phyloP scores from a whole-genome alignment of 1,139 yeast genomes.

The Saccharomyces hybrid region DNA sequence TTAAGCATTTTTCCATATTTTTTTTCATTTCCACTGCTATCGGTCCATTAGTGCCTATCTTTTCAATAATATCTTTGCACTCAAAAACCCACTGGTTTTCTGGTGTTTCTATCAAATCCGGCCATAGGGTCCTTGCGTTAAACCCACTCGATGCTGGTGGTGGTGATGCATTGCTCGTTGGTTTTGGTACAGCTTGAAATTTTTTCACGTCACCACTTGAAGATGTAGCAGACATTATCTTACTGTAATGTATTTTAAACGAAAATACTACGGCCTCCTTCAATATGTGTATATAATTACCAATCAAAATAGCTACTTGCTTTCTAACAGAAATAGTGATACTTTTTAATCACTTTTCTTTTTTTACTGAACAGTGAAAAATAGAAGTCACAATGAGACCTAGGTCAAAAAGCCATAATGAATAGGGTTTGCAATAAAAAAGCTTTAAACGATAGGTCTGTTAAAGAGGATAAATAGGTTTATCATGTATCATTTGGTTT shows the following conservation, averaged over 20 bases:
- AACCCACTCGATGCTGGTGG: slow-evolving; percentile 9
- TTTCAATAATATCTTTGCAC: slow-evolving; percentile 26
- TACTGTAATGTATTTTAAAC: neutral
- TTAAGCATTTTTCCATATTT: slow-evolving; percentile 29
- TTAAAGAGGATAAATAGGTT: neutral
- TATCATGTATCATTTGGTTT: neutral
- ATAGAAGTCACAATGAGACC: neutral
- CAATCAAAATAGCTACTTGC: neutral
- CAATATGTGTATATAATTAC: neutral
- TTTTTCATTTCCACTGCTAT: slow-evolving; percentile 21
- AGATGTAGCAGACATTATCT: neutral
- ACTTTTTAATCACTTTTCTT: neutral
- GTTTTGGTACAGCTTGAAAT: neutral
- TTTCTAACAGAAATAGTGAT: neutral
- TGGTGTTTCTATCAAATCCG: slow-evolving; percentile 29
- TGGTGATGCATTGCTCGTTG: slow-evolving; percentile 1
- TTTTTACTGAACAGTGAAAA: neutral
- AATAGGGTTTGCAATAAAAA: neutral
- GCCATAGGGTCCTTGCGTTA: slow-evolving; percentile 30
- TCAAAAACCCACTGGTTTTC: slow-evolving; percentile 27
- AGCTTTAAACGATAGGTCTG: neutral
- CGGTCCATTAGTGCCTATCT: slow-evolving; percentile 20
- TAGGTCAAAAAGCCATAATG: neutral
- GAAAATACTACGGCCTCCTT: neutral
- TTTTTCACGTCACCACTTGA: neutral